Conservation (phyloP, 352 stramenopile genomes). For the Pythium coloratum region DNA sequence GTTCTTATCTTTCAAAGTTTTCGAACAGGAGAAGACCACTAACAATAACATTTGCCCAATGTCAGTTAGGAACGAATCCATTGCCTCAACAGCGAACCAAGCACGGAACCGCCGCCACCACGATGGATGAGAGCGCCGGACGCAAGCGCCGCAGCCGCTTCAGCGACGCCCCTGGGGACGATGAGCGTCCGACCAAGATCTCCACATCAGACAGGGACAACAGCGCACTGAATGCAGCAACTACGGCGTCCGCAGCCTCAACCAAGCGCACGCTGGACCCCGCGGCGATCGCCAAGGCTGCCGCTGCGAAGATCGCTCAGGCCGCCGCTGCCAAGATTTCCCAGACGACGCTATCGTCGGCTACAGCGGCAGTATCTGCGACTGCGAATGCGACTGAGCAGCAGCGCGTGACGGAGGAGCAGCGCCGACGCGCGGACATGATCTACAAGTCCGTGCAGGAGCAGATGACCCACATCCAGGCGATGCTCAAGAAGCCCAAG, state of each 20-base stretch:
- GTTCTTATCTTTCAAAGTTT: not conserved
- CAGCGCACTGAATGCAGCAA: conserved; percentile 3
- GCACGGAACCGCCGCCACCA: conserved; percentile 14
- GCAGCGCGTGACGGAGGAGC: conserved; percentile 49
- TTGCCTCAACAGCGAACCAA: conserved; percentile 24
- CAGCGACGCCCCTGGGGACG: conserved; percentile 50
- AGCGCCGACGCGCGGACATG: conserved; percentile 62
- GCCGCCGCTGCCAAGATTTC: conserved; percentile 71
- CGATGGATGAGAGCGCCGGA: conserved; percentile 26
- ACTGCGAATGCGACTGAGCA: conserved; percentile 29
- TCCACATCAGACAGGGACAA: conserved; percentile 14
- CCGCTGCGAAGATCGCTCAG: conserved; percentile 49
- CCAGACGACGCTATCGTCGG: conserved; percentile 40
- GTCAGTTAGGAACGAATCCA: not conserved
- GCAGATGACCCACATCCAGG: conserved; percentile 80
- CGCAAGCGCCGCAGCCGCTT: conserved; percentile 87
- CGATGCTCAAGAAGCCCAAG: conserved; percentile 52
- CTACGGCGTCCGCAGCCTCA: conserved; percentile 12
- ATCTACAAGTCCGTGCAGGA: conserved; percentile 85
- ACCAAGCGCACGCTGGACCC: conserved; percentile 38
- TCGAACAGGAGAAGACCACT: no score
- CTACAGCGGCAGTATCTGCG: conserved; percentile 5
- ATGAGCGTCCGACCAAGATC: conserved; percentile 24
- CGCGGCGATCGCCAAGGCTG: conserved; percentile 61
- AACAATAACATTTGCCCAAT: not conserved